Evolutionary conservation across 805 yeast species (phyloP).

Genomic region (Diddensiella santjacobensis): DNA sequence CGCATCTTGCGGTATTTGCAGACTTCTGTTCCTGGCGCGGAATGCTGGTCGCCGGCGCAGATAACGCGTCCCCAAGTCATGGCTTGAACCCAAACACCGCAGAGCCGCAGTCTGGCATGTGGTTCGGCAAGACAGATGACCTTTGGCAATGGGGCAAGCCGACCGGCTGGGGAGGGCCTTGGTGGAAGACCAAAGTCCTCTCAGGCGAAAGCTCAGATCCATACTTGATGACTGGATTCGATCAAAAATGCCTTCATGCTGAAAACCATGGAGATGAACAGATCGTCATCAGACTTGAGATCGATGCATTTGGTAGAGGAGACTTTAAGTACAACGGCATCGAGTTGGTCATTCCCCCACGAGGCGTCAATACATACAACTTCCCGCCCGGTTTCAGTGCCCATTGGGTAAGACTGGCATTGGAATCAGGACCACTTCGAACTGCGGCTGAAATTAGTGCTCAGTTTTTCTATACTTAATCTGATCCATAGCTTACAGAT

Average conservation of each 20-base stretch:
- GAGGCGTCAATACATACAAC: background rate
- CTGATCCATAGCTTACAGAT: too few species aligned
- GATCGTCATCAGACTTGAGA: background rate
- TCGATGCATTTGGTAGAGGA: background rate
- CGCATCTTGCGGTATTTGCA: conserved; percentile 1
- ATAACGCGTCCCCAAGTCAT: conserved; percentile 1
- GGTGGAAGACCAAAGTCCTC: background rate
- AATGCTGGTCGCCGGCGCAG: conserved; percentile 1
- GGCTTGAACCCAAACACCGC: background rate
- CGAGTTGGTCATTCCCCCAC: background rate
- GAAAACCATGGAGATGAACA: background rate
- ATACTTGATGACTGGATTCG: conserved; percentile 1
- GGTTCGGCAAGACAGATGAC: conserved; percentile 4
- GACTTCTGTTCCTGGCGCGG: conserved; percentile 3
- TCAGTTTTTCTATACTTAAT: background rate
- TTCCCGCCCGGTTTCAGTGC: background rate
- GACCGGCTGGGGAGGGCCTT: conserved; percentile 3
- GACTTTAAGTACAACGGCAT: background rate
- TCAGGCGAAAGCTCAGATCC: background rate
- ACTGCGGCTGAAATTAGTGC: too few species aligned
- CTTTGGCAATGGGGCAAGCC: background rate
- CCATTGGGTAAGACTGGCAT: conserved; percentile 1
- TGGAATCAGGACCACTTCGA: background rate
- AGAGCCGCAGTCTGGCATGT: conserved; percentile 1
- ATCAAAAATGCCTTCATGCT: background rate